phyloP scores from a whole-genome alignment of 1,284 basidiomycete species.

The Puccinia polysora region DNA sequence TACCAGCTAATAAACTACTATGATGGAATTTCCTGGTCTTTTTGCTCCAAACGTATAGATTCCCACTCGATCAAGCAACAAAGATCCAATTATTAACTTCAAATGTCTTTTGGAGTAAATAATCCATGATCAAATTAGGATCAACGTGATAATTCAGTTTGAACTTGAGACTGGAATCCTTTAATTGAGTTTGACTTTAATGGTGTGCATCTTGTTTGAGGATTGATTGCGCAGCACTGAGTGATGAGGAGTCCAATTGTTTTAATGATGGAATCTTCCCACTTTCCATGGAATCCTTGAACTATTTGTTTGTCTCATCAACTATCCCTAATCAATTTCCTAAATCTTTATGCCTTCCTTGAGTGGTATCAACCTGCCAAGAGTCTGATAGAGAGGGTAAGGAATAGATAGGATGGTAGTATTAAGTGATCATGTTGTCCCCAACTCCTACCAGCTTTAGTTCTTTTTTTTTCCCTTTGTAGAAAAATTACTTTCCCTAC shows the following conservation, averaged over 20 bases:
- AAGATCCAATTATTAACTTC: conserved; percentile 46
- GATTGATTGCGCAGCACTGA: conserved; percentile 2
- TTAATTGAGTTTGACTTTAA: background rate
- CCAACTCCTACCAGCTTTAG: no score
- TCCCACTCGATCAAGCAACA: conserved; percentile 56
- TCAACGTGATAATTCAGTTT: conserved; percentile 58
- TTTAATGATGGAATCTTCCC: conserved; percentile 37
- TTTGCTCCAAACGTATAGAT: conserved; percentile 70
- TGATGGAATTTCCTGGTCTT: conserved; percentile 63
- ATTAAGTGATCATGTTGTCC: no score
- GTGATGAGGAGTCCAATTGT: conserved; percentile 43
- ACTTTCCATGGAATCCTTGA: conserved; percentile 38
- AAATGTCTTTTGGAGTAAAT: conserved; percentile 61
- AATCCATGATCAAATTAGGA: conserved; percentile 59
- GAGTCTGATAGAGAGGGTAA: conserved; percentile 55
- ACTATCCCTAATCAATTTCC: conserved; percentile 52
- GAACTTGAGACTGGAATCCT: background rate
- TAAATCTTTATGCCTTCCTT: conserved; percentile 49
- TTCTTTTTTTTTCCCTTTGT: no score
- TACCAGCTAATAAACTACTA: conserved; percentile 63
- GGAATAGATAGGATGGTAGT: background rate
- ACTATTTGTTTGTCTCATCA: conserved; percentile 47
- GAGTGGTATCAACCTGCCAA: conserved; percentile 56
- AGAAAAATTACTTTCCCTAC: background rate
- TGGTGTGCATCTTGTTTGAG: conserved; percentile 29